Base-by-base conservation (phyloP, 1,284 basidiomycete genomes). In the Fomes fomentarius region DNA sequence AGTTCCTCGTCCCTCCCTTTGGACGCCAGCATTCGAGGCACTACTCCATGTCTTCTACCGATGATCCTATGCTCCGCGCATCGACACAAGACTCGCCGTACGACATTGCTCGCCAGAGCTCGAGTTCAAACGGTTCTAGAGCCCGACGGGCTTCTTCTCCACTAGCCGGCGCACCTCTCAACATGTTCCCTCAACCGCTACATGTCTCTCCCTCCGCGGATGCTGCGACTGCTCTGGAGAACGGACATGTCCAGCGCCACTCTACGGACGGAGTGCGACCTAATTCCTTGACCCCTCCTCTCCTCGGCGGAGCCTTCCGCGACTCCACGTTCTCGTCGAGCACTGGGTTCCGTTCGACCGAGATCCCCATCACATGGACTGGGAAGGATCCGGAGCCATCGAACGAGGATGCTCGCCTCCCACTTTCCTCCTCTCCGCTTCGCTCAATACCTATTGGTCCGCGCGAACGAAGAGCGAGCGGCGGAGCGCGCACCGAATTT, bases 301-400 rank as follows among this genome's bases (percentile, higher is more conserved):
- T 73, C 11, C 68, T 73, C 17, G 56, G 65, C n/a, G 66, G 62
- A 10, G 67, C 67, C 10, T 75, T 75, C 63, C 69, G 73, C 34
- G 72, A 74, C 52, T 74, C 73, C 22, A 67, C 71, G n/a, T 66
- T 69, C 42, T 69, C 70, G 22, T 68, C 67, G 4, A 63, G 59
- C 52, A 69, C 68, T 5, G 66, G 61, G 11, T 58, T 60, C 53
- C 63, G 64, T 46, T 68, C 67, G 10, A 61, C 56, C 33, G 71
- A 73, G 17, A 58, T 72, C 15, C 70, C 72, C n/a, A 69, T 71
- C 38, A 57, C 62, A 17, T 74, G 70, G 71, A 66, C 66, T 2
- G 69, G 69, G 31, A 54, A 61, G 45, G 66, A 63, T 19, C 60
- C 63, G 10, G 68, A 68, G 42, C 57, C 54, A 4, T 17, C 24